Evolutionary conservation across 768 basidiomycete genomes (phyloP).

Genomic region (Boletellus ananas): DNA sequence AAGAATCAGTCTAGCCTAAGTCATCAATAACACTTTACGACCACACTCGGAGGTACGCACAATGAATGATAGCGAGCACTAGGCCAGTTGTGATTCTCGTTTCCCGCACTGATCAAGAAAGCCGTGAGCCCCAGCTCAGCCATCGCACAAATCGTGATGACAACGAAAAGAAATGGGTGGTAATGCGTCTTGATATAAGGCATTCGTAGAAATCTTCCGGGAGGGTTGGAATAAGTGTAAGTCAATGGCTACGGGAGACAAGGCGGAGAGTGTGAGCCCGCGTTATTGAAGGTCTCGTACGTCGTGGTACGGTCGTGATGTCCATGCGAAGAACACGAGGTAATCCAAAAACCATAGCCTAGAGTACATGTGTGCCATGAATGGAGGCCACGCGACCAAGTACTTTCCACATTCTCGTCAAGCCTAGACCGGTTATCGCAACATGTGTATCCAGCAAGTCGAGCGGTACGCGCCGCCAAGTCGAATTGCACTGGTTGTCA

Average conservation of each 20-base stretch:
- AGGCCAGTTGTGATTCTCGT: slow-evolving; percentile 58
- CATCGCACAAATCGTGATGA: slow-evolving; percentile 65
- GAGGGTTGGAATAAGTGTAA: slow-evolving; percentile 7
- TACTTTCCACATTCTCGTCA: slow-evolving; percentile 9
- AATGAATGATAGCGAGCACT: slow-evolving; percentile 60
- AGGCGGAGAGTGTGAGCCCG: slow-evolving; percentile 3
- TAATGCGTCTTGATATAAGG: slow-evolving; percentile 50
- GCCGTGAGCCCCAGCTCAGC: slow-evolving; percentile 73
- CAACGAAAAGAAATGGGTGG: slow-evolving; percentile 56
- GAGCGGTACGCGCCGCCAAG: slow-evolving; percentile 7
- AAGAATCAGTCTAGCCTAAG: slow-evolving; percentile 44
- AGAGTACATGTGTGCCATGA: not conserved
- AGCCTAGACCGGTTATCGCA: slow-evolving; percentile 2
- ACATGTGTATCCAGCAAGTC: slow-evolving; percentile 19
- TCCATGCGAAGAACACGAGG: slow-evolving; percentile 35
- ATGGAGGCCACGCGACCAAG: slow-evolving; percentile 5
- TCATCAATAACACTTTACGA: slow-evolving; percentile 3
- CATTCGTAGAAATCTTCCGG: slow-evolving; percentile 26
- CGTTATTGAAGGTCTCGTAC: slow-evolving; percentile 20
- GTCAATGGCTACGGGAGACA: slow-evolving; percentile 13
- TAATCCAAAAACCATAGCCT: slow-evolving; percentile 7
- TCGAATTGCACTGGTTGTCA: slow-evolving; percentile 6
- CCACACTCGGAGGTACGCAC: slow-evolving; percentile 35
- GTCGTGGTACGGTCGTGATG: slow-evolving; percentile 24
- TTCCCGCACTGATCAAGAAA: slow-evolving; percentile 68